phyloP scores from a whole-genome alignment of 139 green algal genomes.

The Haematococcus lacustris region DNA sequence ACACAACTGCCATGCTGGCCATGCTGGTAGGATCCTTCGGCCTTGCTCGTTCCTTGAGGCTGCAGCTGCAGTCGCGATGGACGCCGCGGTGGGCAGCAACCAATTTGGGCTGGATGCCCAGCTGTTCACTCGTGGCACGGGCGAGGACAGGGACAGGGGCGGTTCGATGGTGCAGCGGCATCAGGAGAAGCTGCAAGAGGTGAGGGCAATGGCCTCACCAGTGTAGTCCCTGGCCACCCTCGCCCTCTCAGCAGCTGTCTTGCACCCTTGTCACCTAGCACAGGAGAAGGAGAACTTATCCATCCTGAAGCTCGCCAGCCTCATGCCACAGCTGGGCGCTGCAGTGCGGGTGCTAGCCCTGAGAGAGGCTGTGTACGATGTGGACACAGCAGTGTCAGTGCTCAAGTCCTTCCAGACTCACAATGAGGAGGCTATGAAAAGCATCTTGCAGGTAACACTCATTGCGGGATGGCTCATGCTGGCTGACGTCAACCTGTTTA shows the following conservation, averaged over 20 bases:
- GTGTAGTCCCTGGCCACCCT: neutral
- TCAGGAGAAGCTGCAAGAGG: conserved; percentile 53
- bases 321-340: conserved; percentile 62
- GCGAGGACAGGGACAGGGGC: conserved; percentile 13
- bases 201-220: neutral
- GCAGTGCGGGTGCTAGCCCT: conserved; percentile 52
- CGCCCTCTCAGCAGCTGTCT: neutral
- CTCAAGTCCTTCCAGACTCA: conserved; percentile 46
- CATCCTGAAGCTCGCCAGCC: conserved; percentile 45
- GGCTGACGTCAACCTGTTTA: no score
- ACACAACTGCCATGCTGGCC: no score
- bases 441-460: conserved; percentile 43
- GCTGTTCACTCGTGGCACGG: conserved; percentile 19
- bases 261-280: neutral
- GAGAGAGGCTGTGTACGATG: conserved; percentile 56
- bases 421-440: conserved; percentile 33
- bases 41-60: no score
- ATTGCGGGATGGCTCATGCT: no score
- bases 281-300: conserved; percentile 61
- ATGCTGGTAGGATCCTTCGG: no score
- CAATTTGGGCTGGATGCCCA: conserved; percentile 23
- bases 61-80: no score
- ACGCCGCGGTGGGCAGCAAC: conserved; percentile 25
- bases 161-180: conserved; percentile 51
- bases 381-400: conserved; percentile 48